Conservation (phyloP, 2,329 filamentous ascomycete species). For the Claviceps sp. region DNA sequence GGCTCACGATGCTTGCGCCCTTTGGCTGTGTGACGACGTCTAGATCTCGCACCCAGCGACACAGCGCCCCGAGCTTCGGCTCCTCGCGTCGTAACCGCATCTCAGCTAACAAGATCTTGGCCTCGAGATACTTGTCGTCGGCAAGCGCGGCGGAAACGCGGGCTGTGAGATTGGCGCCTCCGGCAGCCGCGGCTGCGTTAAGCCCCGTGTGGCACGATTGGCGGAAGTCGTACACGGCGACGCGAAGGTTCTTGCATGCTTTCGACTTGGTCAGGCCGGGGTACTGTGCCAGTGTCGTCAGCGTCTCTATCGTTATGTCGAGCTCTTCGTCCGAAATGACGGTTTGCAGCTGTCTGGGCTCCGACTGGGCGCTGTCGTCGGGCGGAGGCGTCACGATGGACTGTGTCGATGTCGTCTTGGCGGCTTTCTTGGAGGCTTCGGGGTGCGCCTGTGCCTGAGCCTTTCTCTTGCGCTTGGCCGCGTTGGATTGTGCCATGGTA, state of each 20-base stretch:
- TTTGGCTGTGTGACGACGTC: conserved; percentile 49
- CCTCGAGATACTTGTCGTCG: conserved; percentile 53
- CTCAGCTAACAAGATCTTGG: conserved; percentile 51
- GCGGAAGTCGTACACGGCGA: conserved; percentile 55
- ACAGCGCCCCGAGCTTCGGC: conserved; percentile 55
- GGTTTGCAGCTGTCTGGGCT: conserved; percentile 37
- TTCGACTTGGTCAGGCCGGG: conserved; percentile 55
- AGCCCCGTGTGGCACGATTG: conserved; percentile 55
- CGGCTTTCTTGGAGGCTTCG: conserved; percentile 22
- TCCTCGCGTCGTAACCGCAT: conserved; percentile 54
- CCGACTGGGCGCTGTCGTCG: conserved; percentile 18
- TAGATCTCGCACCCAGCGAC: conserved; percentile 59
- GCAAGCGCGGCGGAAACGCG: conserved; percentile 52
- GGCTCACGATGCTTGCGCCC: conserved; percentile 18
- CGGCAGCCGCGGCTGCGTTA: conserved; percentile 34
- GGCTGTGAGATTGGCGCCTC: conserved; percentile 50
- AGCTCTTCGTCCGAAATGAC: conserved; percentile 52
- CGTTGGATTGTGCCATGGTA: conserved; percentile 22
- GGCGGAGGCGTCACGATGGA: conserved; percentile 22
- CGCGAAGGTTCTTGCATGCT: conserved; percentile 50
- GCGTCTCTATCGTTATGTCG: conserved; percentile 52
- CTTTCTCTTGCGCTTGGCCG: conserved; percentile 32
- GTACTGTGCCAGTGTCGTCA: conserved; percentile 43
- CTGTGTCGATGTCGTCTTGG: conserved; percentile 17
- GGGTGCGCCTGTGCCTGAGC: conserved; percentile 21